These are phyloP conservation scores for Primulina tabacum DNA, from an alignment of 257 asterid genomes.

Conservation along the genomic window DNA sequence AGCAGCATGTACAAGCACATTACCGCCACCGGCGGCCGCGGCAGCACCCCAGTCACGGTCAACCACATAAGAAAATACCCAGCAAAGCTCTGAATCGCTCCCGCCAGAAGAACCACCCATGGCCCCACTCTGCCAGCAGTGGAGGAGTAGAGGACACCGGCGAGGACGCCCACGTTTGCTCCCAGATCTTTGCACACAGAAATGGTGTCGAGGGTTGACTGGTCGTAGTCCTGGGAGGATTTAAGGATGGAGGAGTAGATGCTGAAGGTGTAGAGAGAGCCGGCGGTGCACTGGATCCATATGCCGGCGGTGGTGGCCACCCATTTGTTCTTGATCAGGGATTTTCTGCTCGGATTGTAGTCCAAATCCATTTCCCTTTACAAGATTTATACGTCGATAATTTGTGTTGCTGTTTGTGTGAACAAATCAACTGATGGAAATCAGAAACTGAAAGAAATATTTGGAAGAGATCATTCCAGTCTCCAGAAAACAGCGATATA, in stretches of 20 bases:
- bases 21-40: constrained; percentile 33
- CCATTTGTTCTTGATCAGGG: constrained; percentile 61
- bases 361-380: constrained; percentile 31
- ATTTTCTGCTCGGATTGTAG: constrained; percentile 52
- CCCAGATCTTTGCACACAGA: constrained; percentile 88
- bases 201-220: constrained; percentile 71
- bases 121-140: constrained; percentile 45
- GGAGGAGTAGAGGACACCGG: constrained; percentile 77
- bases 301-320: constrained; percentile 70
- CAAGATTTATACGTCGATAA: too few species aligned
- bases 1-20: constrained; percentile 51
- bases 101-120: constrained; percentile 68
- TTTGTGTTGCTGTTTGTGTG: too few species aligned
- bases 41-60: constrained; percentile 39
- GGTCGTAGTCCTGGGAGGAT: constrained; percentile 69
- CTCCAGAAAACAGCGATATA: too few species aligned
- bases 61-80: constrained; percentile 80
- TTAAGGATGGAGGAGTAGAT: constrained; percentile 71
- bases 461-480: too few species aligned
- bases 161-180: constrained; percentile 74
- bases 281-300: constrained; percentile 90
- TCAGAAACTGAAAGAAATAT: too few species aligned
- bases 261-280: constrained; percentile 85
- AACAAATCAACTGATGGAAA: too few species aligned
- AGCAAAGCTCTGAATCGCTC: constrained; percentile 72